Base-by-base conservation (phyloP, 345 rosid genomes). In the Alliaria petiolata region DNA sequence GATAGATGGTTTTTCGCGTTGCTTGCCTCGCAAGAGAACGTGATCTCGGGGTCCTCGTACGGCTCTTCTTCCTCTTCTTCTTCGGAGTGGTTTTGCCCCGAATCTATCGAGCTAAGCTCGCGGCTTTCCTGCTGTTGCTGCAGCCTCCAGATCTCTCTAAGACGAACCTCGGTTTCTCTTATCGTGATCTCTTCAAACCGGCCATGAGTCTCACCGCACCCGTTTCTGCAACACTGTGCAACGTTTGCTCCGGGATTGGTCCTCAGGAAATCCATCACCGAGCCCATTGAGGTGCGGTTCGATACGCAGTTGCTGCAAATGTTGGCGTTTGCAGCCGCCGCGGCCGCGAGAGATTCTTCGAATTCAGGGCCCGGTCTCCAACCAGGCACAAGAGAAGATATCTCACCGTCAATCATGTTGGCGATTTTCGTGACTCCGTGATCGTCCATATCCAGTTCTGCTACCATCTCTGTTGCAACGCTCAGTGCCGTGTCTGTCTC, bases 391-490 rank as follows among this genome's bases (percentile, higher is more conserved):
- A 95, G 80, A 10, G 84, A 80, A 67, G 87, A 61, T 67, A 95
- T 88, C 81, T 87, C 99, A 13, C 90, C 92, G 25, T 95, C 99
- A 10, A 95, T 95, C 89, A 87, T 92, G 39, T 89, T 93, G 5
- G 99, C 93, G 13, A 95, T 95, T 28, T 82, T 89, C 0, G 89
- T 91, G 54, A 84, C 97, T 22, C 93, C 99, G 44, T 92, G 98
- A 76, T 92, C 93, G 7, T 83, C 87, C 64, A 95, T 85, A 66
- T 95, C 99, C 10, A 95, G 84, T 56, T 95, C 99, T 0, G 91
- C 87, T 31, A 95, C 93, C 99, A 95, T 95, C 85, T 95, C 99
- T 3, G 93, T 83, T 15, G 99, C 98, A 44, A 95, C 99, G 13
- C 88, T 89, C 46, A 89, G 56, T 38, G 99, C 99, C 7, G 97